Conservation (phyloP, 2,329 filamentous ascomycete genomes). For the Tolypocladium tropicale region DNA sequence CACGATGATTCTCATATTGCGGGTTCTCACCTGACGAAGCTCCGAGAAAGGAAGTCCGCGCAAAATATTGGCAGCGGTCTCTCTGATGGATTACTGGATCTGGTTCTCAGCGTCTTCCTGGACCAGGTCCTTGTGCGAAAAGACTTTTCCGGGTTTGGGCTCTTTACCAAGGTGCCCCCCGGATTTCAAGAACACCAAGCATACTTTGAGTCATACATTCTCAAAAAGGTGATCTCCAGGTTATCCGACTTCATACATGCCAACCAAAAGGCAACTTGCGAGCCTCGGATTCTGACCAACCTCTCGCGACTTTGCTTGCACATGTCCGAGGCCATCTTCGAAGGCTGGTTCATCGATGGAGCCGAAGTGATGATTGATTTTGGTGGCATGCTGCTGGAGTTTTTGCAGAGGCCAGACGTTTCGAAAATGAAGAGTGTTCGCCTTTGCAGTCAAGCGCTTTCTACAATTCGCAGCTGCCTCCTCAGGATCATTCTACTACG, state of each 20-base stretch:
- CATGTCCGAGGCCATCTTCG: conserved; percentile 82
- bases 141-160: conserved; percentile 78
- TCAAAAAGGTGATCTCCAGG: conserved; percentile 64
- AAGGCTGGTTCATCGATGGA: conserved; percentile 92
- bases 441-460: conserved; percentile 78
- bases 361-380: conserved; percentile 79
- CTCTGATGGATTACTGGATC: conserved; percentile 65
- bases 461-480: conserved; percentile 65
- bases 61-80: conserved; percentile 56
- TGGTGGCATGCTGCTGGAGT: conserved; percentile 73
- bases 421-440: conserved; percentile 74
- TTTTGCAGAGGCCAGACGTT: conserved; percentile 77
- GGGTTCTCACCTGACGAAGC: conserved; percentile 28
- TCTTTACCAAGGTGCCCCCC: conserved; percentile 82
- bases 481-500: conserved; percentile 69
- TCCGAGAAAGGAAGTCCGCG: conserved; percentile 33
- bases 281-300: conserved; percentile 80
- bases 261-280: conserved; percentile 61
- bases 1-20: conserved; percentile 49
- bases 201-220: conserved; percentile 85
- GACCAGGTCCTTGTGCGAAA: conserved; percentile 80
- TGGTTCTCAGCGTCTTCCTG: conserved; percentile 70
- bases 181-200: conserved; percentile 92
- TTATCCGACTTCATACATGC: conserved; percentile 60
- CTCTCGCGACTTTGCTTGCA: conserved; percentile 71